phyloP scores from a whole-genome alignment of 2,329 filamentous ascomycete species.

The Beauveria caledonica region DNA sequence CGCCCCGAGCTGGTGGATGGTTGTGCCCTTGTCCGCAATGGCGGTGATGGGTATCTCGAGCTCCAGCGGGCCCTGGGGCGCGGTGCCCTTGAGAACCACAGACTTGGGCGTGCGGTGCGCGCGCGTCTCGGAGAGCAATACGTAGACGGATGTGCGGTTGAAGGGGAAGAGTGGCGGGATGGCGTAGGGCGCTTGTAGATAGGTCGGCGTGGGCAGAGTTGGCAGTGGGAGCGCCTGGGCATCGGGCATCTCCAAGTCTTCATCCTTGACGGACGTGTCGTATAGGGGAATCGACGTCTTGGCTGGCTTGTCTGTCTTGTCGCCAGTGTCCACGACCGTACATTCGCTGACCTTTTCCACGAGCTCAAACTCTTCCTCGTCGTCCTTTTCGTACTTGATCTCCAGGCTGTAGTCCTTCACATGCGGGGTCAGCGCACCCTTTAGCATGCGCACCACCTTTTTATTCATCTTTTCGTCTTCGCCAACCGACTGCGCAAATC shows the following conservation, averaged over 20 bases:
- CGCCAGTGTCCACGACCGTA: slow-evolving; percentile 29
- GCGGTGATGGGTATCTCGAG: slow-evolving; percentile 55
- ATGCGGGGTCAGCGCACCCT: slow-evolving; percentile 59
- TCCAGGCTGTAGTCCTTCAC: slow-evolving; percentile 56
- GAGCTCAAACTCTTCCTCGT: slow-evolving; percentile 51
- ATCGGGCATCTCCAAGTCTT: slow-evolving; percentile 27
- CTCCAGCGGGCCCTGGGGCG: slow-evolving; percentile 48
- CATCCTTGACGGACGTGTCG: slow-evolving; percentile 36
- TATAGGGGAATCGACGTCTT: slow-evolving; percentile 48
- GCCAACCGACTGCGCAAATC: slow-evolving; percentile 54
- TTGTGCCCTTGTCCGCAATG: slow-evolving; percentile 37
- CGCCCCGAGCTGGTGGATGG: slow-evolving; percentile 62
- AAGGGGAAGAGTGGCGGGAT: slow-evolving; percentile 62
- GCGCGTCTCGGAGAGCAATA: slow-evolving; percentile 50
- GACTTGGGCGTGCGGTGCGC: slow-evolving; percentile 35
- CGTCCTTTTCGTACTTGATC: slow-evolving; percentile 42
- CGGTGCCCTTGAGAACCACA: slow-evolving; percentile 51
- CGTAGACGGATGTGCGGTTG: slow-evolving; percentile 55
- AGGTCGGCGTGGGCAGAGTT: slow-evolving; percentile 39
- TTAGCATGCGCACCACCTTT: slow-evolving; percentile 67
- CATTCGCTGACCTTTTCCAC: slow-evolving; percentile 49
- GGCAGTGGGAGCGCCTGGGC: slow-evolving; percentile 39
- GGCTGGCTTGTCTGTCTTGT: slow-evolving; percentile 14
- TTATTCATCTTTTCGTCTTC: slow-evolving; percentile 57
- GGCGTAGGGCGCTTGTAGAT: slow-evolving; percentile 54